Evolutionary conservation across 164 flowering plant species (phyloP).

Genomic region (Nymphaea colorata): DNA sequence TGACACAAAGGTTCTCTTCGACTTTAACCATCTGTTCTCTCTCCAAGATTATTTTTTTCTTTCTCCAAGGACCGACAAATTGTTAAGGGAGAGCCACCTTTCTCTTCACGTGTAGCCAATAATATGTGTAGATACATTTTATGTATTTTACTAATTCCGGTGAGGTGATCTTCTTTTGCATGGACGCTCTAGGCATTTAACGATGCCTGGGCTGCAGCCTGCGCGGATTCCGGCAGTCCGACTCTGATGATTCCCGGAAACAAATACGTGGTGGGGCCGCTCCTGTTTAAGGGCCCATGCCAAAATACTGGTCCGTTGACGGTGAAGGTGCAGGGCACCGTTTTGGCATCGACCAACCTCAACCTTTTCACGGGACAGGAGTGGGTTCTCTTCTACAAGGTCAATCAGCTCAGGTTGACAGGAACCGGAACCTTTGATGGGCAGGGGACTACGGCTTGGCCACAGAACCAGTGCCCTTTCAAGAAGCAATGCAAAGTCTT

Average conservation of each 20-base stretch:
- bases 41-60: no score
- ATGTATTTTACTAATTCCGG: no score
- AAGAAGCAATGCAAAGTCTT: constrained; percentile 19
- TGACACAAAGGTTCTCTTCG: no score
- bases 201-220: constrained; percentile 48
- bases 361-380: constrained; percentile 20
- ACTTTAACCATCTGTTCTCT: no score
- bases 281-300: constrained; percentile 51
- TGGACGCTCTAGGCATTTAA: constrained; percentile 27
- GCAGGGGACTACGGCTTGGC: constrained; percentile 60
- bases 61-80: no score
- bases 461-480: constrained; percentile 30
- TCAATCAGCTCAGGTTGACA: constrained; percentile 36
- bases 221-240: constrained; percentile 18
- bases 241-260: constrained; percentile 32
- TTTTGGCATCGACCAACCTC: constrained; percentile 41
- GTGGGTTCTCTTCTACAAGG: constrained; percentile 46
- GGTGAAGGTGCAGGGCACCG: constrained; percentile 32
- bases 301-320: constrained; percentile 21
- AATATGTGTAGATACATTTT: no score
- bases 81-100: no score
- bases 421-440: constrained; percentile 74
- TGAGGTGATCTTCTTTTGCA: background rate
- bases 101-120: no score
- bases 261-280: constrained; percentile 38